phyloP scores from a whole-genome alignment of 2,329 filamentous ascomycete species.

The Cladosporium oxysporum region DNA sequence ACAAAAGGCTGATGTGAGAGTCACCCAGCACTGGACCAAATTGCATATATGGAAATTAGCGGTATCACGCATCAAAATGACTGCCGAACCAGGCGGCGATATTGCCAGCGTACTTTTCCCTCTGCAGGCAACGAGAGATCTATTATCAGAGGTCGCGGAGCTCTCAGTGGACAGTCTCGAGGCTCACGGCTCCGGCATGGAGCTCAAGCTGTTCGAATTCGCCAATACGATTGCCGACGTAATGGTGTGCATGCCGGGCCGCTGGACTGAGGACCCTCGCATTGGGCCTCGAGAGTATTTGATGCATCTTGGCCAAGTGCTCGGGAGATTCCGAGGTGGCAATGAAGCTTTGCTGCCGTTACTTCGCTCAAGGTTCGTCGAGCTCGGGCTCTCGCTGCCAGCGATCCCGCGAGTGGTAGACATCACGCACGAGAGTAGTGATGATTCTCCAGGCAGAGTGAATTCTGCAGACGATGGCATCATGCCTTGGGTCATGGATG shows the following conservation, averaged over 20 bases:
- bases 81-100: neutral
- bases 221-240: constrained; percentile 62
- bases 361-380: neutral
- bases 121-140: neutral
- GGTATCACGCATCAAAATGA: constrained; percentile 42
- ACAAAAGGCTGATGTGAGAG: constrained; percentile 53
- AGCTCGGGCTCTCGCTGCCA: constrained; percentile 9
- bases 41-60: constrained; percentile 54
- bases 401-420: neutral
- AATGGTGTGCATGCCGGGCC: constrained; percentile 38
- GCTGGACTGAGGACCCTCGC: neutral
- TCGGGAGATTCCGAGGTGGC: constrained; percentile 10
- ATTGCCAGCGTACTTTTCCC: constrained; percentile 22
- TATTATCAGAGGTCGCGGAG: constrained; percentile 31
- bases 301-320: constrained; percentile 11
- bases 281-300: constrained; percentile 15
- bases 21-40: constrained; percentile 53
- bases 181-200: constrained; percentile 58
- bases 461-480: neutral
- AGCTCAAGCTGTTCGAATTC: constrained; percentile 63
- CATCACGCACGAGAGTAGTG: constrained; percentile 13
- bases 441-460: neutral
- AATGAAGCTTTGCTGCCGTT: constrained; percentile 14
- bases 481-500: constrained; percentile 4
- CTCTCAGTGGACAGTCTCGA: constrained; percentile 40